These are phyloP conservation scores for Zelopaecilomyces penicillatus DNA, from an alignment of 2,329 filamentous ascomycete species.

Conservation along the genomic window DNA sequence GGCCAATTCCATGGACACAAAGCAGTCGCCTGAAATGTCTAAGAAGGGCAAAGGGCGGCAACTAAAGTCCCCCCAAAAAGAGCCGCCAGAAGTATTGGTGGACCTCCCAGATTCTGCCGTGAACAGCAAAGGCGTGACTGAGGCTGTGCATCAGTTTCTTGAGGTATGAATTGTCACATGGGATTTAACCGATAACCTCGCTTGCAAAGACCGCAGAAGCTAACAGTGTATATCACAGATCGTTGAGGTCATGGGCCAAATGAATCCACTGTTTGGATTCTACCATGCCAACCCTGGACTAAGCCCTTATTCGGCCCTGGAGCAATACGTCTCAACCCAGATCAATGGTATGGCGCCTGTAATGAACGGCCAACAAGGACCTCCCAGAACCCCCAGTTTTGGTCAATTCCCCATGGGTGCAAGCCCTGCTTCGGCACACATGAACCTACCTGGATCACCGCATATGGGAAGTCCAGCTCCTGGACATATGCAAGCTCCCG, in stretches of 20 bases:
- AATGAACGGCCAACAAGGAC: conserved; percentile 42
- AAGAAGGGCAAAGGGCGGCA: conserved; percentile 54
- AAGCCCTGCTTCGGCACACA: conserved; percentile 51
- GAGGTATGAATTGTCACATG: conserved; percentile 39
- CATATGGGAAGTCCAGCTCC: conserved; percentile 53
- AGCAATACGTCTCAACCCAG: conserved; percentile 47
- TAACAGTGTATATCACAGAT: conserved; percentile 32
- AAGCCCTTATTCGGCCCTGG: conserved; percentile 49
- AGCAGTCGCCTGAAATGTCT: conserved; percentile 57
- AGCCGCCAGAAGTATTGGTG: conserved; percentile 49
- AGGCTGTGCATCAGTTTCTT: conserved; percentile 54
- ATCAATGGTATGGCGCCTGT: conserved; percentile 32
- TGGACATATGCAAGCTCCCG: conserved; percentile 54
- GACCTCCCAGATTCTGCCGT: conserved; percentile 52
- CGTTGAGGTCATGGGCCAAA: conserved; percentile 58
- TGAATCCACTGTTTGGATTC: conserved; percentile 55
- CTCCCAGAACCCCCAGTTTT: conserved; percentile 45
- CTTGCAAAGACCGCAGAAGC: neutral
- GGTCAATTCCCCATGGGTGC: conserved; percentile 50
- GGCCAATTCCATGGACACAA: conserved; percentile 48
- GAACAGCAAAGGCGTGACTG: conserved; percentile 52
- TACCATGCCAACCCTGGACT: conserved; percentile 46
- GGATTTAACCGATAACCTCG: conserved; percentile 7
- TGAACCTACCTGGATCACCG: conserved; percentile 54
- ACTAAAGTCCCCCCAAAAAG: conserved; percentile 50